Base-by-base conservation (phyloP, 148 eudicot genomes). In the Tetragonia tetragonoides region DNA sequence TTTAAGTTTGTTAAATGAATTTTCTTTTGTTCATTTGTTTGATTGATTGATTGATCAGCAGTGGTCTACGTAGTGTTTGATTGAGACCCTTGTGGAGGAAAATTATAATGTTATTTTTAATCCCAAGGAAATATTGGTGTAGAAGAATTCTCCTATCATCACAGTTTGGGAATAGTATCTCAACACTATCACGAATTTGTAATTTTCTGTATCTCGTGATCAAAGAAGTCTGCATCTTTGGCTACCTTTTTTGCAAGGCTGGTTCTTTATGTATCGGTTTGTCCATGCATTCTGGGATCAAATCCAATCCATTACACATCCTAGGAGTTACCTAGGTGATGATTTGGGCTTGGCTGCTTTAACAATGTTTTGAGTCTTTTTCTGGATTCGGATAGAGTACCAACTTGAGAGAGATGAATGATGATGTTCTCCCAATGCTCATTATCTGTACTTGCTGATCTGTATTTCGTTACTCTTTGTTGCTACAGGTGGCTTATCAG, bases 401-500 rank as follows among this genome's bases (percentile, higher is more conserved):
- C 0, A 4, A 28, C 41, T 51, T 49, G 41, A 28, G 23, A 49
- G n/a, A 10, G 24, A 12, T 68, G 11, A 0, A 38, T 23, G n/a
- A 7, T 70, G n/a, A 12, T 70, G 2, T 51, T 70, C 37, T 51
- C 54, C 7, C 57, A 47, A 4, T 44, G 21, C 17, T 18, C 0
- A 21, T 28, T 1, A 9, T 21, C 3, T 56, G 59, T 56, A n/a
- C 70, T 56, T 72, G 53, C 41, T 44, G 70, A 46, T 79, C 15
- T 72, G 53, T 46, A 66, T 37, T 64, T 57, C 4, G 71, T 65
- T 68, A 62, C 46, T 70, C 15, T 38, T 34, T 68, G 51, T 75
- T 44, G 73, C 57, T 76, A 46, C 77, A 95, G 99, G 88, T 56
- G 63, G 89, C 97, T 67, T 95, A 95, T 87, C 88, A 79, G 78